Percentiles rank a stretch among this genome's conserved stretches.
Evolutionary conservation across 371 early-diverging fungal species (phyloP).

Genomic region (Mortierella sp.): DNA sequence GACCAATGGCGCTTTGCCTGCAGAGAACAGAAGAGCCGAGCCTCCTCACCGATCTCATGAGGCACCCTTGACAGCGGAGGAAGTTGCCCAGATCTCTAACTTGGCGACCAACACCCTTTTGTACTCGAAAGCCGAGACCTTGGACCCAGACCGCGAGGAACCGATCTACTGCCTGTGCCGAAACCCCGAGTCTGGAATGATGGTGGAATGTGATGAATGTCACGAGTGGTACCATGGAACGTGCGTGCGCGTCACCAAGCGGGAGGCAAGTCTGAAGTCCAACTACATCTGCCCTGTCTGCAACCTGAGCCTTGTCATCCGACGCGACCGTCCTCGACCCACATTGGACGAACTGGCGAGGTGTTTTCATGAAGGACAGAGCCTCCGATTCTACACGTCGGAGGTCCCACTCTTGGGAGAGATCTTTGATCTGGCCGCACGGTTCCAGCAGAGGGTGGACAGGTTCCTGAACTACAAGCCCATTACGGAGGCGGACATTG

Average conservation of each 20-base stretch:
- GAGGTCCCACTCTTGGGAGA: conserved; percentile 66
- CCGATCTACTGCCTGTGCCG: conserved; percentile 73
- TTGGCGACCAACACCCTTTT: not conserved
- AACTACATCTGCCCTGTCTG: conserved; percentile 82
- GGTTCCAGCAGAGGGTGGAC: conserved; percentile 56
- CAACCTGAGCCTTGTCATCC: conserved; percentile 60
- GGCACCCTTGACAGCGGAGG: conserved; percentile 3
- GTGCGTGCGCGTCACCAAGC: conserved; percentile 75
- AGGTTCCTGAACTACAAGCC: conserved; percentile 61
- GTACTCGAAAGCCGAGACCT: not conserved
- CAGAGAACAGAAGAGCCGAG: not conserved
- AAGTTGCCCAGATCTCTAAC: conserved; percentile 4
- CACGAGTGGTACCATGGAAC: conserved; percentile 84
- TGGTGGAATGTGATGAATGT: conserved; percentile 88
- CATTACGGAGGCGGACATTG: conserved; percentile 53
- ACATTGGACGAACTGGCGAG: conserved; percentile 62
- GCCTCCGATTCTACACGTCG: conserved; percentile 67
- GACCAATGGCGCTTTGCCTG: not conserved
- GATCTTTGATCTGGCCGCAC: conserved; percentile 59
- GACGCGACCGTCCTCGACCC: conserved; percentile 62
- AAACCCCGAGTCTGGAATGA: conserved; percentile 71
- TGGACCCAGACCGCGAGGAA: conserved; percentile 36
- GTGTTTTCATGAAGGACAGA: conserved; percentile 60
- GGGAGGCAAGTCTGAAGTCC: conserved; percentile 65
- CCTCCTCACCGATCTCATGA: not conserved